phyloP scores from a whole-genome alignment of 139 green algal genomes.

The Klebsormidium nitens region DNA sequence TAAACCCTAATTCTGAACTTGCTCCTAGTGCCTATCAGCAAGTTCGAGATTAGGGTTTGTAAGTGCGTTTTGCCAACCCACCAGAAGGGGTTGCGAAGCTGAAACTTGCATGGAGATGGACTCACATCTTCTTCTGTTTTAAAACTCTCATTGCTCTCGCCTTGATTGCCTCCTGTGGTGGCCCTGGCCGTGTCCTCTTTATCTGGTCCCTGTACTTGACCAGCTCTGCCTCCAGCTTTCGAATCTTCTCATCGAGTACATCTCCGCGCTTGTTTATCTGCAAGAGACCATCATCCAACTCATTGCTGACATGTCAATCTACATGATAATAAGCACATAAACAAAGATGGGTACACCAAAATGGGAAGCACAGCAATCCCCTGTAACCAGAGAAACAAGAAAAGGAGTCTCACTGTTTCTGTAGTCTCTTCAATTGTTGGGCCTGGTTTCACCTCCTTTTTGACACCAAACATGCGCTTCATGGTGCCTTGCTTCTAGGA shows the following conservation, averaged over 20 bases:
- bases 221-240: conserved; percentile 88
- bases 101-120: not conserved
- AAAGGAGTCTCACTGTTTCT: conserved; percentile 12
- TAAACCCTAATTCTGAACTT: not conserved
- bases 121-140: conserved; percentile 85
- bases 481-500: too few relatives aligned
- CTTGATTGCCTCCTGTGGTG: conserved; percentile 84
- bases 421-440: conserved; percentile 74
- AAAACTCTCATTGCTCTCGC: conserved; percentile 80
- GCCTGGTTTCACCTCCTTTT: conserved; percentile 62
- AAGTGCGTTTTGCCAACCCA: not conserved
- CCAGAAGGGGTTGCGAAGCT: not conserved
- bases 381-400: not conserved
- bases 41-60: not conserved
- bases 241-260: conserved; percentile 91
- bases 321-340: not conserved
- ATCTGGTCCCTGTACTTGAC: conserved; percentile 79
- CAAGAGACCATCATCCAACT: not conserved
- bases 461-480: conserved; percentile 84
- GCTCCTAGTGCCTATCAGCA: not conserved
- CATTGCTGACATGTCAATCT: not conserved
- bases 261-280: conserved; percentile 28
- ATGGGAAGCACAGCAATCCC: not conserved
- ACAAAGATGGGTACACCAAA: not conserved
- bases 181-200: conserved; percentile 68